Percentiles rank a stretch among this genome's conserved stretches.
Evolutionary conservation across 1,284 basidiomycete genomes (phyloP).

Genomic region (Testicularia cyperi): DNA sequence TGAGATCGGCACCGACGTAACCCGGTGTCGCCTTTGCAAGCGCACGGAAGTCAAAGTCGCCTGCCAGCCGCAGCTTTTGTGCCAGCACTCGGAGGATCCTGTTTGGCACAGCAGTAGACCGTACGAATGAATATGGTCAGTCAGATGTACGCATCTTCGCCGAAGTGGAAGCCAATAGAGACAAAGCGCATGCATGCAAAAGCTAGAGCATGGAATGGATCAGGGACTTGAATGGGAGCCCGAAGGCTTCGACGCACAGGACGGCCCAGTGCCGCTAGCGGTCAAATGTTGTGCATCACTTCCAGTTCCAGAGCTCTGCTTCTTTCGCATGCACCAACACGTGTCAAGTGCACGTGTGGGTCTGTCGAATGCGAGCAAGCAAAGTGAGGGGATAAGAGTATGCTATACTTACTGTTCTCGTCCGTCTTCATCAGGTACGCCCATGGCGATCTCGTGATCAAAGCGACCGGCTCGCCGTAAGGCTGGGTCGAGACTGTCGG

Average conservation of each 20-base stretch:
- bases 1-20: conserved; percentile 92
- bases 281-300: conserved; percentile 34
- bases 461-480: conserved; percentile 89
- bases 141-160: too few relatives aligned
- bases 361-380: too few relatives aligned
- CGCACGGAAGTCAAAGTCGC: conserved; percentile 77
- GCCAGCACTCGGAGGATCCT: conserved; percentile 56
- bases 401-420: conserved; percentile 70
- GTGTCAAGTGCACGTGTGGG: too few relatives aligned
- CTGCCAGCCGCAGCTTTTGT: conserved; percentile 62
- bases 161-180: too few relatives aligned
- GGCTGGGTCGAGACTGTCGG: conserved; percentile 90
- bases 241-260: conserved; percentile 38
- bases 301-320: neutral
- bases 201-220: conserved; percentile 3
- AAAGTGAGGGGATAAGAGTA: neutral
- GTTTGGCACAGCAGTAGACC: neutral
- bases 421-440: conserved; percentile 80
- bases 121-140: too few relatives aligned
- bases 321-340: too few relatives aligned
- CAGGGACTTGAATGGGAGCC: conserved; percentile 50
- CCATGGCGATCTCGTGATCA: conserved; percentile 96
- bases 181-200: neutral
- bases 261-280: conserved; percentile 44
- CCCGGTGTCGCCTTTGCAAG: conserved; percentile 93